Base-by-base conservation (phyloP, 2,329 filamentous ascomycete species). In the Beauveria caledonica region DNA sequence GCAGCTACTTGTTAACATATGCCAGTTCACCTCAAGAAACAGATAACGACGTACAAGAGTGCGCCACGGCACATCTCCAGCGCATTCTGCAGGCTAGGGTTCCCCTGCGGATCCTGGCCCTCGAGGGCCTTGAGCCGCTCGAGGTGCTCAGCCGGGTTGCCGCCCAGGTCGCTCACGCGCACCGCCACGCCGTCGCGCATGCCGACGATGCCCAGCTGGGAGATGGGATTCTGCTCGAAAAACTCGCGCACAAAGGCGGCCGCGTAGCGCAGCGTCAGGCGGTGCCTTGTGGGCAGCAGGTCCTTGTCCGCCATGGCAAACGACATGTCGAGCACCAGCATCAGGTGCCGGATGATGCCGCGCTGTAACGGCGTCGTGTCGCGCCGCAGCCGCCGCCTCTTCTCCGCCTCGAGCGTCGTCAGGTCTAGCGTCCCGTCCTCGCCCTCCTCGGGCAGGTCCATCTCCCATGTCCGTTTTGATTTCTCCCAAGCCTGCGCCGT, bases 191-290 rank as follows among this genome's bases (percentile, higher is more conserved):
- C 94, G 71, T 97, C 94, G 63, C 90, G 85, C 89, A 97, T 96
- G 55, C 90, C 93, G 44, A 99, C 79, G 33, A 99, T 88, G 25
- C 89, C 92, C 60, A 99, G 83, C 75, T 99, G 94, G 10, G 92
- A 96, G 66, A 99, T 97, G 11, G 94, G 94, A 69, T 99, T 99
- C 74, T 99, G 94, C 74, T 97, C 94, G 71, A 97, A 99, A 76
- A 91, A 99, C 72, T 97, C 93, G 62, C 87, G 83, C 53, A 97
- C 88, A 73, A 97, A 99, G 61, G 92, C 88, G 64, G 88, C 84
- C 17, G 92, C 88, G 73, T 92, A 95, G 64, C 86, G 86, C 69
- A 97, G 81, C 57, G 87, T 88, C 36, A 97, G 82, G 42, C 92
- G 82, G 73, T 93, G 92, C 62, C 93, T 85, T 48, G 87, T 96